Base-by-base conservation (phyloP, 108 stramenopile species). In the Pseudonitzschia multiseries region DNA sequence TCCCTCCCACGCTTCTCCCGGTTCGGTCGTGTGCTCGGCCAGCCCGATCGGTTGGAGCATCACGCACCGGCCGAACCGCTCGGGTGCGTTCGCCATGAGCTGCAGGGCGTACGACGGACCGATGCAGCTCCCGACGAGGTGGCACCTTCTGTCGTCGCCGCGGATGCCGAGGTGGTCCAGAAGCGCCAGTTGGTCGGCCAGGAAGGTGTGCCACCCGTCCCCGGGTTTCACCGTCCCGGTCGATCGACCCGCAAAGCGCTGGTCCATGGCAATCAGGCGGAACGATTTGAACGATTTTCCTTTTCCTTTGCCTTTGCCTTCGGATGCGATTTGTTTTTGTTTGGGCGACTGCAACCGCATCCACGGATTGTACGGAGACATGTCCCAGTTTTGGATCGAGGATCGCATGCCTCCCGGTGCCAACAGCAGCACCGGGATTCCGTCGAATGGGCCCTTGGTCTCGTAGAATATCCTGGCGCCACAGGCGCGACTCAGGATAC, bases 21-120 rank as follows among this genome's bases (percentile, higher is more conserved):
- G 59, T 46, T 72, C 71, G 17, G 71, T 72, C 14, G 71, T 72
- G 53, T 72, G 61, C 13, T 46, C 17, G 10, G 61, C 42, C 59
- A 72, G 44, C 14, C 71, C 71, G 46, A 72, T 72, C 24, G 71
- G 71, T 46, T 72, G 71, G 8, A 72, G 61, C 43, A 72, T 42
- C 17, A 72, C 71, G 31, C 61, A 61, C 22, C 61, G 31, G 3
- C 61, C 61, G 22, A 72, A 72, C 20, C 71, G 32, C 44, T 40
- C 33, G 33, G 71, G 71, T 6, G 43, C 20, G 4, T 14, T 26
- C 10, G 13, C 6, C 44, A 72, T 9, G 4, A 72, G 51, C 29
- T 63, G 59, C 8, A 72, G 62, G 21, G 71, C 71, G 40, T 62
- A 72, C 32, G 71, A 72, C 8, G 71, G 71, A 36, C 71, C 71